Conservation (phyloP, 495 filamentous ascomycete species). For the Ramalina intermedia region DNA sequence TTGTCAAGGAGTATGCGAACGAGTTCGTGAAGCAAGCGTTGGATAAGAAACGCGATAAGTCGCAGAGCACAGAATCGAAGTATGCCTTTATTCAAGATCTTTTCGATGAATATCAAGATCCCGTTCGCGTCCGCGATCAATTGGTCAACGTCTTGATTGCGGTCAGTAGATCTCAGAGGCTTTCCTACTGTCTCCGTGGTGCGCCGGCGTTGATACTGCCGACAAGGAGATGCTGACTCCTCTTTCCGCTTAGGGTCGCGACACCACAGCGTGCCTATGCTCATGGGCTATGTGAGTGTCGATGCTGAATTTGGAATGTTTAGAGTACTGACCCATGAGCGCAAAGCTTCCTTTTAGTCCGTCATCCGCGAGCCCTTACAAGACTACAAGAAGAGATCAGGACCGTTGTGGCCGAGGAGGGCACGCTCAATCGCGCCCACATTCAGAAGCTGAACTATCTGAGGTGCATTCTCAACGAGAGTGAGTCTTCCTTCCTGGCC, state of each 20-base stretch:
- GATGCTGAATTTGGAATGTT: background rate
- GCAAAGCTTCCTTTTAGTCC: slow-evolving; percentile 24
- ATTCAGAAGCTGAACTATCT: slow-evolving; percentile 25
- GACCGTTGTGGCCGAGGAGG: slow-evolving; percentile 15
- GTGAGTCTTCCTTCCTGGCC: slow-evolving; percentile 19
- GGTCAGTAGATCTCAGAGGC: slow-evolving; percentile 16
- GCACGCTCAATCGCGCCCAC: slow-evolving; percentile 18
- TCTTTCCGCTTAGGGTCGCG: slow-evolving; percentile 16
- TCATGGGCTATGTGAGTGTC: slow-evolving; percentile 37
- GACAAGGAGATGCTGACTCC: too few species aligned
- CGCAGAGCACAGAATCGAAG: slow-evolving; percentile 16
- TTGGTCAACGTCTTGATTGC: slow-evolving; percentile 43
- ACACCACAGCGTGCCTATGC: slow-evolving; percentile 43
- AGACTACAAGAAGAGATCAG: slow-evolving; percentile 25
- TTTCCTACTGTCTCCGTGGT: too few species aligned
- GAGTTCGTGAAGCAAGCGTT: slow-evolving; percentile 24
- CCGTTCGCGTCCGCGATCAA: slow-evolving; percentile 36
- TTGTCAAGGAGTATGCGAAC: slow-evolving; percentile 28
- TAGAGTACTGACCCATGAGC: background rate
- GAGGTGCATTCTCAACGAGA: slow-evolving; percentile 28
- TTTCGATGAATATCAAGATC: slow-evolving; percentile 28
- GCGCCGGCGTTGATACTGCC: too few species aligned
- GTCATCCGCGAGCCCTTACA: slow-evolving; percentile 21
- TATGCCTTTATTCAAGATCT: slow-evolving; percentile 36
- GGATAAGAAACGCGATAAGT: slow-evolving; percentile 18